Conservation (phyloP, 306 rosid species). For the Carpinus fangiana region DNA sequence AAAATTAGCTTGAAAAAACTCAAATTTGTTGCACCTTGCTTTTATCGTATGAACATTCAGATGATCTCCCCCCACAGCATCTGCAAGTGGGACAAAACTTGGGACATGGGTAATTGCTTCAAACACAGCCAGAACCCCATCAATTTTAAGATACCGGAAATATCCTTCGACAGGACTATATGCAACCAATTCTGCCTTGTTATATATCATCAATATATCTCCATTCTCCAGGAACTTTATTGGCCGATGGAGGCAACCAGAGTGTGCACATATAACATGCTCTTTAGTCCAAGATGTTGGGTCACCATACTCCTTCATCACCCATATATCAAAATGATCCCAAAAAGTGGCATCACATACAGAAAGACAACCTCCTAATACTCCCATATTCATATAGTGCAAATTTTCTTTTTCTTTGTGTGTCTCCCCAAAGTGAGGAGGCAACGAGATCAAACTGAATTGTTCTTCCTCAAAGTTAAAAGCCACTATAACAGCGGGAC, state of each 20-base stretch:
- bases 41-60: not conserved
- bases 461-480: constrained; percentile 6
- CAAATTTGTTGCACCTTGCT: not conserved
- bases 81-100: constrained; percentile 6
- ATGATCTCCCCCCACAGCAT: not conserved
- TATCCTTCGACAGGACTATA: not conserved
- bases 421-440: constrained; percentile 1
- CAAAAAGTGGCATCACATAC: constrained; percentile 1
- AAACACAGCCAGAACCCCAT: not conserved
- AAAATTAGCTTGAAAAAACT: not conserved
- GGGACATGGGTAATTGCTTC: constrained; percentile 4
- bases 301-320: constrained; percentile 6
- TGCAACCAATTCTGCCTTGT: not conserved
- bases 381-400: constrained; percentile 4
- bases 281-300: not conserved
- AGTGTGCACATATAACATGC: not conserved
- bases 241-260: not conserved
- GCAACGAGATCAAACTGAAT: not conserved
- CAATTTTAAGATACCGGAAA: not conserved
- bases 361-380: constrained; percentile 9
- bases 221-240: not conserved
- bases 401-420: not conserved
- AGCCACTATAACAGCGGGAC: not conserved
- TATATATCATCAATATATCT: not conserved
- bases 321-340: constrained; percentile 2